Evolutionary conservation across 768 basidiomycete species (phyloP), one percentile per base, ranked within the genome.

Genomic region (Melanogaster broomeanus): DNA sequence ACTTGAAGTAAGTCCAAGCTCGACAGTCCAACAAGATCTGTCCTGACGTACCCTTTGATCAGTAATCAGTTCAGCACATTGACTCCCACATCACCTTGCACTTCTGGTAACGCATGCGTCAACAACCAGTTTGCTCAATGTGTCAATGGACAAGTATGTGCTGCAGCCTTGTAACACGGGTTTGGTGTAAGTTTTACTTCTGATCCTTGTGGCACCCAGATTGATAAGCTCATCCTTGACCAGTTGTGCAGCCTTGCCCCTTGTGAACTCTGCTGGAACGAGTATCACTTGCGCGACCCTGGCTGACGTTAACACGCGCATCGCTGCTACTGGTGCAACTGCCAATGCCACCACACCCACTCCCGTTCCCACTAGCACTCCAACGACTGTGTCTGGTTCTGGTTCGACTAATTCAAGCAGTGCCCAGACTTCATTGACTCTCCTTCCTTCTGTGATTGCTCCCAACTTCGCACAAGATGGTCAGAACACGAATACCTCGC

Each of bases 401-500:
- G 49, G 51, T 35, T 45, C 53, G 18, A 51, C 58, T 16, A 70
- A 58, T 44, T 57, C 61, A 10, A 57, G 44, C 49, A 43, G 27
- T 31, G 33, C 60, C 2, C 67, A 69, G 39, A 47, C 53, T 34
- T 69, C 67, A 4, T 48, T 70, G 43, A 75, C 74, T 11, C 76
- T 83, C 39, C 59, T 74, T 27, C 69, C 77, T 34, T 68, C 66
- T 3, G 78, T 87, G 22, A 74, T 89, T 50, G 80, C 81, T 12
- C 54, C 61, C 4, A 79, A 80, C n/a, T 84, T 87, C 52, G 75
- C 70, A 15, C 69, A 81, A 41, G 63, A 82, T 53, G 88, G 87
- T 19, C 67, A 73, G 53, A 56, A 60, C 15, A 47, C 35, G 21
- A 60, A 52, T 24, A 56, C 63, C 19, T 55, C 71, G 1, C 57